Evolutionary conservation across 306 rosid genomes (phyloP).

Genomic region (Sicyos edulis): DNA sequence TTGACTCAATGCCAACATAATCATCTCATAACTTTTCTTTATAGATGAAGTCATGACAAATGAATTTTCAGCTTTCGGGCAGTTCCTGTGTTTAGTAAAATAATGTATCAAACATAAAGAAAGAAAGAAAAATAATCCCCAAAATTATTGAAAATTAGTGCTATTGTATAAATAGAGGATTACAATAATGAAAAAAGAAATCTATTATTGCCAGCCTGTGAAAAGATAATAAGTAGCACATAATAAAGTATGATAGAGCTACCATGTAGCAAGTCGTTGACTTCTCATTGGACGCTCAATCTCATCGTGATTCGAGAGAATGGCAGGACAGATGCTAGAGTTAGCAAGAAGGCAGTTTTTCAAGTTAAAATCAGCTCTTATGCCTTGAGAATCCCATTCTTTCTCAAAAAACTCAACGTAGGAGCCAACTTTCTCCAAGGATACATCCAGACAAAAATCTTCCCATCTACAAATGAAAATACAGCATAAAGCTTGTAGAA

Average conservation of each 20-base stretch:
- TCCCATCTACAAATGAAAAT: conserved; percentile 62
- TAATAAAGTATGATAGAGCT: conserved; percentile 18
- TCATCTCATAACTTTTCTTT: conserved; percentile 63
- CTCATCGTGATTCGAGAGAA: conserved; percentile 28
- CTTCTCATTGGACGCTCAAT: conserved; percentile 43
- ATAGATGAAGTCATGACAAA: conserved; percentile 56
- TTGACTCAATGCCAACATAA: conserved; percentile 59
- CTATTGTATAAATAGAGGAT: conserved; percentile 19
- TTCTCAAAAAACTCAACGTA: conserved; percentile 35
- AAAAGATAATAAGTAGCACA: conserved; percentile 7
- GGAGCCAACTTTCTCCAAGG: conserved; percentile 62
- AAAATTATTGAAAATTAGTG: neutral
- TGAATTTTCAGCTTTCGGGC: conserved; percentile 28
- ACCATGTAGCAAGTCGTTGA: conserved; percentile 44
- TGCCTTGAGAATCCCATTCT: conserved; percentile 24
- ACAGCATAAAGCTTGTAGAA: conserved; percentile 8
- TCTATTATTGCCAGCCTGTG: neutral
- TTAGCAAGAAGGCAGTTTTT: conserved; percentile 37
- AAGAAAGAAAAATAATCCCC: neutral
- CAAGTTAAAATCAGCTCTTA: conserved; percentile 28
- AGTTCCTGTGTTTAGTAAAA: conserved; percentile 42
- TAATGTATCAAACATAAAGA: neutral
- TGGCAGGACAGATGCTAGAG: conserved; percentile 29
- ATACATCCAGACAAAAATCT: conserved; percentile 65
- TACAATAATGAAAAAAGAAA: neutral